Conservation (phyloP, 352 stramenopile genomes). For the Phytopythium litorale region DNA sequence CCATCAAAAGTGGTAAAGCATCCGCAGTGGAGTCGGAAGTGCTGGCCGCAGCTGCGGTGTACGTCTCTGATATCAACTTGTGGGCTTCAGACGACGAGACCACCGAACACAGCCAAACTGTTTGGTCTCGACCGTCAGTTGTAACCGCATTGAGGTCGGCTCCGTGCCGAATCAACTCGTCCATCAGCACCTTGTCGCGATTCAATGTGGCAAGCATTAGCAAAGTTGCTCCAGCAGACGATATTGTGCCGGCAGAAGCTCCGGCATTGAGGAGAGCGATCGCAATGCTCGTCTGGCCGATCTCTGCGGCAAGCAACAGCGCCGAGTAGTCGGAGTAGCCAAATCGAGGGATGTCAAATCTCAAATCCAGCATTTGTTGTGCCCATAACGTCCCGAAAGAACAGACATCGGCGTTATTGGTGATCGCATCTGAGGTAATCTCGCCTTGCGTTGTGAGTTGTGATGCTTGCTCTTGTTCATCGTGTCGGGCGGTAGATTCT, state of each 20-base stretch:
- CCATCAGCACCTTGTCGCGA: constrained; percentile 30
- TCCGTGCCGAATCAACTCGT: constrained; percentile 22
- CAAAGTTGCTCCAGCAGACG: constrained; percentile 32
- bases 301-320: constrained; percentile 51
- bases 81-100: constrained; percentile 22
- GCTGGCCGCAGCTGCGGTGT: constrained; percentile 14
- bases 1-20: constrained; percentile 16
- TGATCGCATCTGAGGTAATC: neutral
- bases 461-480: constrained; percentile 6
- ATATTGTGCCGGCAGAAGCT: constrained; percentile 24
- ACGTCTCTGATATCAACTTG: constrained; percentile 7
- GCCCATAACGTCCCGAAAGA: constrained; percentile 25
- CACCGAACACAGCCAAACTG: constrained; percentile 54
- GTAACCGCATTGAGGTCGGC: constrained; percentile 60
- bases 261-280: constrained; percentile 34
- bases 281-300: constrained; percentile 26
- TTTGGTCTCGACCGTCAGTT: constrained; percentile 35
- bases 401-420: neutral
- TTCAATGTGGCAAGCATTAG: constrained; percentile 62
- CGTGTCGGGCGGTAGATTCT: constrained; percentile 5
- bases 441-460: constrained; percentile 4
- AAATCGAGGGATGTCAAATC: constrained; percentile 40
- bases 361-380: constrained; percentile 35
- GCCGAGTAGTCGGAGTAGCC: constrained; percentile 42
- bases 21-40: constrained; percentile 11